A percentile compares a stretch with the other conserved stretches of the same genome.
Evolutionary conservation across 169 alveolate genomes (phyloP).

Genomic region (Nephromyces sp.): DNA sequence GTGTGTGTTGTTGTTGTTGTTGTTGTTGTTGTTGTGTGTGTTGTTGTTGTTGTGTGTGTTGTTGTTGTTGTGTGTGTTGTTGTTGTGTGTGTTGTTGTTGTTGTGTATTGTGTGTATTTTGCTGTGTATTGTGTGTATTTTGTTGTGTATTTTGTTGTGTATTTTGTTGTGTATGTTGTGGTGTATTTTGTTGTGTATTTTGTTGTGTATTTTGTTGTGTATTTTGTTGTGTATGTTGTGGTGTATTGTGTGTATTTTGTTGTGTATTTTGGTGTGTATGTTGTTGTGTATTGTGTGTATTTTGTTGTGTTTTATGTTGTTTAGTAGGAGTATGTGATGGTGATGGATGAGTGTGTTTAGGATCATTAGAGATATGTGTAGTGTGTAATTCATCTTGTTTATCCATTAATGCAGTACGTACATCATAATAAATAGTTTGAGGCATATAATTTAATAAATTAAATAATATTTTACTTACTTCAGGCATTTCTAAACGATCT

Average conservation of each 20-base stretch:
- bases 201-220: background rate
- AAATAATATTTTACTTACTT: conserved; percentile 27
- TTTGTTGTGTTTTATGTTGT: background rate
- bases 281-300: background rate
- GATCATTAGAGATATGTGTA: background rate
- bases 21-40: background rate
- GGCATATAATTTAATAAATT: conserved; percentile 30
- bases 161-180: background rate
- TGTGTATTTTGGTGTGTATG: background rate
- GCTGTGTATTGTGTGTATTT: too few species aligned
- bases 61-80: too few species aligned
- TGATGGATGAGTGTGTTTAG: background rate
- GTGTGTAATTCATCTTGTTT: conserved; percentile 27
- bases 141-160: too few species aligned
- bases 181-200: background rate
- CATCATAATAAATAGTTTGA: conserved; percentile 40
- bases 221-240: too few species aligned
- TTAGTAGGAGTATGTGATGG: background rate
- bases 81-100: too few species aligned
- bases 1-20: background rate
- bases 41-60: conserved; percentile 13
- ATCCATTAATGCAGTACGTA: conserved; percentile 41
- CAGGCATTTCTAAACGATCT: conserved; percentile 44
- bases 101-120: too few species aligned
- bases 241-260: too few species aligned